Base-by-base conservation (phyloP, 2,329 filamentous ascomycete species). In the Amylocarpus encephaloides region DNA sequence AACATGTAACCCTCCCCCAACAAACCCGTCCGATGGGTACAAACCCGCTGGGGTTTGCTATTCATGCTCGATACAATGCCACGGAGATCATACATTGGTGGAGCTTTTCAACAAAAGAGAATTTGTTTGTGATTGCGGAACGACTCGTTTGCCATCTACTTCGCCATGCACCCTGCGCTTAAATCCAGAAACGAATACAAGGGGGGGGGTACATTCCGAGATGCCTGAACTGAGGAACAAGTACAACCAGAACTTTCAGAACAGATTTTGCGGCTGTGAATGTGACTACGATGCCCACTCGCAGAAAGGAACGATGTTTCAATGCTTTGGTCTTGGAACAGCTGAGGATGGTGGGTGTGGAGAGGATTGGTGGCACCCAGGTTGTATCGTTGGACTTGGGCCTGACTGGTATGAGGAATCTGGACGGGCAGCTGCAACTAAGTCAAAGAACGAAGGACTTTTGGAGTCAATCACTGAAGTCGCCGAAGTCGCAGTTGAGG, bases 271-370 rank as follows among this genome's bases (percentile, higher is more conserved):
- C 67, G 88, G 86, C 1, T 98, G 93, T 64, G 80, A 80, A 29
- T 85, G 91, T 62, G 82, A 91, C 52, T 98, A 98, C 65, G 86
- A 96, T 65, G 82, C 92, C 0, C 80, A 92, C 43, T 77, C 87
- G 65, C 90, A 98, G 66, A 94, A 92, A 61, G 92, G 92, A 0
- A 97, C 91, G 35, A 98, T 98, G 93, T 98, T 94, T 61, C 93
- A 98, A 68, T 98, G 93, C 65, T 68, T 97, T 2, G 92, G 92
- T 0, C 73, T 97, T 1, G 90, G 89, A 1, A 85, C 82, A 0
- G 76, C 79, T 11, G 86, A 92, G 58, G 83, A 85, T 1, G 91
- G 91, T 13, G 92, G 91, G 4, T 97, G 92, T 68, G 92, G 92
- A 11, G 92, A 97, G 70, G 92, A 97, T 65, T 97, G 92, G 92